Base-by-base conservation (phyloP, 176 grass and related monocot species). In the Dendrocalamus sinicus region DNA sequence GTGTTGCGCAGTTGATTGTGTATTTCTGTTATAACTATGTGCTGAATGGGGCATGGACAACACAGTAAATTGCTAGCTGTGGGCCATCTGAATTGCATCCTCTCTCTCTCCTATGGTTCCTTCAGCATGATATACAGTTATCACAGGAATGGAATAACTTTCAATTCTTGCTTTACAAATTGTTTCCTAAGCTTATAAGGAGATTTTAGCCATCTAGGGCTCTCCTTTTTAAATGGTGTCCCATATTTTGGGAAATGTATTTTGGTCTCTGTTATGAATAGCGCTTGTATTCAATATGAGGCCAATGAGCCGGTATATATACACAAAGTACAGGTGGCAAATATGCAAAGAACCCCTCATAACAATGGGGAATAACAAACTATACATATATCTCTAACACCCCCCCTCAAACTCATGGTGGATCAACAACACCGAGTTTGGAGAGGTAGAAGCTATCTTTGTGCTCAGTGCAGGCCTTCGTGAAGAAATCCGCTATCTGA, bases 61-160 rank as follows among this genome's bases (percentile, higher is more conserved):
- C 39, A 86, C 55, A 65, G 51, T 83, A 50, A 88, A 79, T 80
- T 72, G 76, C 23, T 43, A n/a, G 43, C 1, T 10, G 41, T 68
- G 22, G 52, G 52, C 20, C 70, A 50, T 77, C 62, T 61, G 51
- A 26, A 41, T 20, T 65, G 57, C 9, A 64, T n/a, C 23, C 61
- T 47, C 23, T 43, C 75, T 50, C 15, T 77, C 51, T 43, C 19
- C 58, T 19, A 24, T 89, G 54, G 22, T 45, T 39, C 46, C 61
- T 73, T 80, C 32, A 48, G 60, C 41, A 26, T 74, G 41, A 80
- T 69, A 20, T 37, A n/a, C 20, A 9, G 23, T 3, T 43, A 68
- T 68, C 35, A 55, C 2, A 28, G 12, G 44, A 51, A 75, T 75
- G 46, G 28, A 75, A 52, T 62, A 53, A 8, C 46, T 45, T 23